Conservation (phyloP, 495 filamentous ascomycete species). For the Aspergillus olivimuriae region DNA sequence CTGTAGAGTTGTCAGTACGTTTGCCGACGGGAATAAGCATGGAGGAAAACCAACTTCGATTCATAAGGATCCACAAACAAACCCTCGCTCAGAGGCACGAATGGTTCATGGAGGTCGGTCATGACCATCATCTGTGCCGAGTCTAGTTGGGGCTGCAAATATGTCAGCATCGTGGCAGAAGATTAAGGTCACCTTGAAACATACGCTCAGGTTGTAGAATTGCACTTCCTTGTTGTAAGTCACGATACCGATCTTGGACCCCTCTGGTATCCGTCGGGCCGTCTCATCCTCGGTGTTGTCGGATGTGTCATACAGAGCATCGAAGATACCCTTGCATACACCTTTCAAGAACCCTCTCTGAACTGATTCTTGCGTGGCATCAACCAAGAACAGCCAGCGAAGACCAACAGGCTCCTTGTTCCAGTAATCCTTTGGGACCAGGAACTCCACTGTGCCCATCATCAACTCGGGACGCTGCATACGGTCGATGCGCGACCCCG, state of each 20-base stretch:
- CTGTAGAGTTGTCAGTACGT: constrained; percentile 23
- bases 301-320: constrained; percentile 67
- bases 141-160: constrained; percentile 60
- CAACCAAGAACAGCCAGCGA: constrained; percentile 84
- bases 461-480: constrained; percentile 84
- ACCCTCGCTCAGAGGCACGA: constrained; percentile 85
- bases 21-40: neutral
- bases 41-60: constrained; percentile 53
- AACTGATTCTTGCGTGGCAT: constrained; percentile 83
- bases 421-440: constrained; percentile 98
- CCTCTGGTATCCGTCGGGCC: constrained; percentile 59
- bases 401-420: constrained; percentile 87
- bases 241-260: constrained; percentile 87
- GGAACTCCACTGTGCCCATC: constrained; percentile 88
- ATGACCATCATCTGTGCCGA: constrained; percentile 98
- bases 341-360: constrained; percentile 87
- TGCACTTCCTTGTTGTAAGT: constrained; percentile 95
- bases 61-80: constrained; percentile 95
- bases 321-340: constrained; percentile 82
- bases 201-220: constrained; percentile 88
- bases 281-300: constrained; percentile 49
- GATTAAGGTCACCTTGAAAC: constrained; percentile 18
- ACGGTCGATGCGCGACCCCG: constrained; percentile 81
- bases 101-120: constrained; percentile 96
- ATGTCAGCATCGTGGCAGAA: constrained; percentile 16